Evolutionary conservation across 2,329 filamentous ascomycete species (phyloP).

Genomic region (Tolypocladium sp.): DNA sequence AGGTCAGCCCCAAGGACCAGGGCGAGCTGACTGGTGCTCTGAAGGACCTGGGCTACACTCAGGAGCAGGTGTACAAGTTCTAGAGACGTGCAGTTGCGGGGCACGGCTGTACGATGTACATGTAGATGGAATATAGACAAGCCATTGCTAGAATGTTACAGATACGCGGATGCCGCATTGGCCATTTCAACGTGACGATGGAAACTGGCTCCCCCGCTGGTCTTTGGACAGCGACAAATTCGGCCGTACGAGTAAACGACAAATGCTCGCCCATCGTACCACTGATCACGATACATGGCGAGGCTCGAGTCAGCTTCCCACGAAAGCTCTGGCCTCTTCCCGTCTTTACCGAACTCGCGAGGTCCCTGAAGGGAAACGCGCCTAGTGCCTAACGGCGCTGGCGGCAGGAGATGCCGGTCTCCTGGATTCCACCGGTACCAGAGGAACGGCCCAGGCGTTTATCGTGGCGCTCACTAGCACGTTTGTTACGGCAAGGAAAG

Average conservation of each 20-base stretch:
- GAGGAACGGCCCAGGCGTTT: neutral
- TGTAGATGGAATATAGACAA: neutral
- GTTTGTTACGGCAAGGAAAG: no score
- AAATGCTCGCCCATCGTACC: neutral
- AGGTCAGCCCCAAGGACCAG: constrained; percentile 90
- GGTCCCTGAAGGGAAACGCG: no score
- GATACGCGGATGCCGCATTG: neutral
- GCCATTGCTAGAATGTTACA: no score
- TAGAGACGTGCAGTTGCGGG: constrained; percentile 25
- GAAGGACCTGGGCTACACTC: constrained; percentile 63
- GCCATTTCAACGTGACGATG: neutral
- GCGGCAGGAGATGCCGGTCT: neutral
- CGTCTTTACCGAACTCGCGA: neutral
- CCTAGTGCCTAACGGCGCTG: no score
- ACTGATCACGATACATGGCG: neutral
- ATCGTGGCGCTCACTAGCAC: no score
- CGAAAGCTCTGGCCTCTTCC: neutral
- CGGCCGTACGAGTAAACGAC: no score
- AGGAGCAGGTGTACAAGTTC: constrained; percentile 92
- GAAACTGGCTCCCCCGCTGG: no score
- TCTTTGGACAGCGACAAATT: no score
- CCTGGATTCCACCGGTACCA: neutral
- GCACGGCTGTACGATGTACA: neutral
- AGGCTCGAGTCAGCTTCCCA: neutral
- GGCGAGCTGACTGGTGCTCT: constrained; percentile 77